phyloP scores from a whole-genome alignment of 2,329 filamentous ascomycete genomes.

The Juglanconis juglandina region DNA sequence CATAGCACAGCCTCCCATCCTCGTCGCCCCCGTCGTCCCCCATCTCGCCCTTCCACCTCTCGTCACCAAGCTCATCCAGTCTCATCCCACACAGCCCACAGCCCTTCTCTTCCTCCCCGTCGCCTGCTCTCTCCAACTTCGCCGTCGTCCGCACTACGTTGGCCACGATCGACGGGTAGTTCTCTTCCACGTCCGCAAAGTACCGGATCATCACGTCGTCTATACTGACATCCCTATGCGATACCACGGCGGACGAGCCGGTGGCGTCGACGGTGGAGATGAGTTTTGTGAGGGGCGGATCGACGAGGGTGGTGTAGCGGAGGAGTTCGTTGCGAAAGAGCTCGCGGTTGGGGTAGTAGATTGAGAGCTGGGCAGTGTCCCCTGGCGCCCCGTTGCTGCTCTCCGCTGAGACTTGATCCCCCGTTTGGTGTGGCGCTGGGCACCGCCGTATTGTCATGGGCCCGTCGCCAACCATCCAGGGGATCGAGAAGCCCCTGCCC shows the following conservation, averaged over 20 bases:
- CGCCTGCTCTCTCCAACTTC: constrained; percentile 61
- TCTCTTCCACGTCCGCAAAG: constrained; percentile 79
- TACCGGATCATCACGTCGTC: constrained; percentile 88
- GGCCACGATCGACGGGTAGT: constrained; percentile 86
- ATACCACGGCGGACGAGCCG: constrained; percentile 43
- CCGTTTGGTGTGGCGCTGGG: background rate
- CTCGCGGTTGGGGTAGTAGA: constrained; percentile 83
- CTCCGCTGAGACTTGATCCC: constrained; percentile 1
- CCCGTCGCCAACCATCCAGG: constrained; percentile 79
- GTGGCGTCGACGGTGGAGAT: constrained; percentile 36
- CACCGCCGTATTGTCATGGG: constrained; percentile 33
- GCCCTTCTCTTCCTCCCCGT: constrained; percentile 26
- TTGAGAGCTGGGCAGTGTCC: constrained; percentile 24
- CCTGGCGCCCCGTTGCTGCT: constrained; percentile 5
- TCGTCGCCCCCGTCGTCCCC: constrained; percentile 38
- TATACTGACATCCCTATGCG: constrained; percentile 77
- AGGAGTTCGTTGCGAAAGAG: constrained; percentile 77
- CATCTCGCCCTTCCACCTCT: constrained; percentile 60
- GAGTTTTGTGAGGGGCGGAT: constrained; percentile 49
- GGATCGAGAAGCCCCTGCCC: constrained; percentile 78
- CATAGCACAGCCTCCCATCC: constrained; percentile 61
- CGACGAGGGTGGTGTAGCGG: constrained; percentile 57
- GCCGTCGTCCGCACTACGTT: constrained; percentile 93
- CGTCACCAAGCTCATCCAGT: constrained; percentile 60
- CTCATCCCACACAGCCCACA: constrained; percentile 71